Evolutionary conservation across 2,329 filamentous ascomycete species (phyloP).

Genomic region (Fusarium begoniae): DNA sequence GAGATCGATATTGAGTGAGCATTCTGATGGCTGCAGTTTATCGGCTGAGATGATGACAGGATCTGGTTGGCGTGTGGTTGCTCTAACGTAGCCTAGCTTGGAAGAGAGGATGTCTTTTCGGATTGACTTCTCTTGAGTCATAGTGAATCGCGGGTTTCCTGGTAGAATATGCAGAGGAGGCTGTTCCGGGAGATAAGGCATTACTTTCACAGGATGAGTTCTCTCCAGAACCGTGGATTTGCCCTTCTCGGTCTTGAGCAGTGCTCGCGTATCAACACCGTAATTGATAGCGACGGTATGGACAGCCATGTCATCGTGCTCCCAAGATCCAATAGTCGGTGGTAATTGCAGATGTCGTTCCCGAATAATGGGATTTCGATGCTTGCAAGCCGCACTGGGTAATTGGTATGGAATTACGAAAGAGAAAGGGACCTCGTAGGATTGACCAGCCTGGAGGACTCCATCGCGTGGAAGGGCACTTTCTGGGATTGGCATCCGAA

Average conservation of each 20-base stretch:
- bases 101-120: slow-evolving; percentile 27
- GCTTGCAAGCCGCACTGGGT: slow-evolving; percentile 22
- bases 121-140: slow-evolving; percentile 24
- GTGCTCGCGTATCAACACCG: slow-evolving; percentile 4
- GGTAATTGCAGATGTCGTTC: slow-evolving; percentile 30
- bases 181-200: slow-evolving; percentile 31
- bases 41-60: slow-evolving; percentile 27
- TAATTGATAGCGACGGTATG: slow-evolving; percentile 23
- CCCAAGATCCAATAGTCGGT: slow-evolving; percentile 32
- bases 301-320: slow-evolving; percentile 30
- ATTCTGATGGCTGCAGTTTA: slow-evolving; percentile 11
- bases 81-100: slow-evolving; percentile 20
- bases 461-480: neutral
- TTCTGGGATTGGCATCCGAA: slow-evolving; percentile 25
- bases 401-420: slow-evolving; percentile 35
- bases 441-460: slow-evolving; percentile 5
- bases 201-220: slow-evolving; percentile 16
- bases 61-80: slow-evolving; percentile 10
- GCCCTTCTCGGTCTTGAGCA: neutral
- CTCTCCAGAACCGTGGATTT: neutral
- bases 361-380: slow-evolving; percentile 1
- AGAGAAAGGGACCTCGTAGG: slow-evolving; percentile 23
- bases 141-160: slow-evolving; percentile 10
- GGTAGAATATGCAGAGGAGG: slow-evolving; percentile 17
- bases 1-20: slow-evolving; percentile 10